Conservation (phyloP, 2,329 filamentous ascomycete species). For the Trichoderma citrinoviride region DNA sequence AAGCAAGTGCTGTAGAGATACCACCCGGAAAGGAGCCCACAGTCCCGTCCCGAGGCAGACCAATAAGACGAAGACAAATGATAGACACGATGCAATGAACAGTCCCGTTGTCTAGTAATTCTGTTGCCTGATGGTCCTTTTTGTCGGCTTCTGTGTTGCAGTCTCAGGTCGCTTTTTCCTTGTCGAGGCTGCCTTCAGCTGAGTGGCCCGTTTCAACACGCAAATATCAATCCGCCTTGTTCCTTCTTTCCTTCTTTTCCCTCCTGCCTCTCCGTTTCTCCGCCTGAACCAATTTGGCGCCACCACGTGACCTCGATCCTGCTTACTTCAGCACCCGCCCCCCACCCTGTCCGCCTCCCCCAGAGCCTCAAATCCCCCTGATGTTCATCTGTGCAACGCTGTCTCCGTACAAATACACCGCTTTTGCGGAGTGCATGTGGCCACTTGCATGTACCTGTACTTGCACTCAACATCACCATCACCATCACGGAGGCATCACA, state of each 20-base stretch:
- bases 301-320: neutral
- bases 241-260: no score
- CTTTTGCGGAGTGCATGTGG: neutral
- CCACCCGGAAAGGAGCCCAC: neutral
- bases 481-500: neutral
- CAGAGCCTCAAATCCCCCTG: no score
- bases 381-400: no score
- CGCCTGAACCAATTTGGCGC: neutral
- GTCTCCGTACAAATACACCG: neutral
- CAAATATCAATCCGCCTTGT: no score
- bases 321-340: neutral
- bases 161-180: neutral
- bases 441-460: neutral
- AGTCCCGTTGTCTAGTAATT: conserved; percentile 9
- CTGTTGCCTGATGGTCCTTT: conserved; percentile 10
- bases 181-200: conserved; percentile 12
- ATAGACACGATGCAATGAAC: neutral
- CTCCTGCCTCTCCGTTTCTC: neutral
- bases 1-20: neutral
- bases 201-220: neutral
- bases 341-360: neutral
- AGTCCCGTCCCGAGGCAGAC: neutral
- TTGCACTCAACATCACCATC: neutral
- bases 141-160: neutral
- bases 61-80: neutral